A percentile compares a stretch with the other conserved stretches of the same genome.
These are phyloP conservation scores for Acacia concinna DNA, from an alignment of 331 rosid species.

Conservation along the genomic window DNA sequence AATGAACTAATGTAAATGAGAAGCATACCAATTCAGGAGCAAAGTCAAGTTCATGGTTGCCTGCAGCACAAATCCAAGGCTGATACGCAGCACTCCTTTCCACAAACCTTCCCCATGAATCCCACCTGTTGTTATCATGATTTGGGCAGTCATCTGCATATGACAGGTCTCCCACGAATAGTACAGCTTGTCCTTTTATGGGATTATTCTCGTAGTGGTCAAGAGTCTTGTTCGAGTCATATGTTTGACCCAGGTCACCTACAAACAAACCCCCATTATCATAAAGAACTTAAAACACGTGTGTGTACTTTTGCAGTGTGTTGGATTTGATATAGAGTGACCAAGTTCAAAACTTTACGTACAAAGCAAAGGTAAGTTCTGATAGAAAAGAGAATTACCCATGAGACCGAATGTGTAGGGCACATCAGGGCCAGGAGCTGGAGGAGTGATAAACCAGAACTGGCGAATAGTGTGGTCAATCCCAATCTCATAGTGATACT, in stretches of 20 bases:
- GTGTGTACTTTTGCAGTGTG: not conserved
- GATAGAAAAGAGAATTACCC: not conserved
- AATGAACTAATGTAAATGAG: not conserved
- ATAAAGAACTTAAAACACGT: not conserved
- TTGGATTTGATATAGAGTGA: not conserved
- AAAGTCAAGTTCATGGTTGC: conserved; percentile 42
- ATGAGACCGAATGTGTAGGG: conserved; percentile 41
- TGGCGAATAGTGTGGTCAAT: conserved; percentile 25
- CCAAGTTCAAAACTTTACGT: no score
- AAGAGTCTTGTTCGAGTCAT: conserved; percentile 38
- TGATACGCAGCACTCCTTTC: conserved; percentile 40
- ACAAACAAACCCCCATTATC: conserved; percentile 11
- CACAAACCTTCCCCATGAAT: conserved; percentile 32
- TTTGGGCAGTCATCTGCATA: conserved; percentile 37
- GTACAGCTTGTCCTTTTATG: conserved; percentile 30
- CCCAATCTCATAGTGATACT: conserved; percentile 38
- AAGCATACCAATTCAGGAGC: conserved; percentile 34
- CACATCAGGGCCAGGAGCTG: conserved; percentile 31
- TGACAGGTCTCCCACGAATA: conserved; percentile 40
- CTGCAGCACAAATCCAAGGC: conserved; percentile 42
- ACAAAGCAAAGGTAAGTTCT: no score
- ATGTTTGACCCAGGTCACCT: conserved; percentile 43
- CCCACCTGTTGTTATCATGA: conserved; percentile 41
- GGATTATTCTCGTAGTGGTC: conserved; percentile 33
- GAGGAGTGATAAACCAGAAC: conserved; percentile 40